A percentile compares a stretch with the other conserved stretches of the same genome.
Evolutionary conservation across 129 eudicot species (phyloP).

Genomic region (Arctium lappa): DNA sequence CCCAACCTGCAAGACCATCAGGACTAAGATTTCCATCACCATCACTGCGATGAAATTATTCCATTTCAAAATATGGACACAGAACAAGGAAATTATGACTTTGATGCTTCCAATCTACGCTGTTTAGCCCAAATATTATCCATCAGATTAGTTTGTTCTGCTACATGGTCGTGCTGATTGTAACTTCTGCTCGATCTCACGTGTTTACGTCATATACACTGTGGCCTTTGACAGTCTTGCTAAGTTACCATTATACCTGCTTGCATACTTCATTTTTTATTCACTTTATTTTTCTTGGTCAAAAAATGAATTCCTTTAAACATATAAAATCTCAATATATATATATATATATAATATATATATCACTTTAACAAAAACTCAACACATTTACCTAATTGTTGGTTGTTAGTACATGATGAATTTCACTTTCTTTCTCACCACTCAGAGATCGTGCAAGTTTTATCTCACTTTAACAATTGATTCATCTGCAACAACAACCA

Average conservation of each 20-base stretch:
- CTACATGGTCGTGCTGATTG: background rate
- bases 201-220: background rate
- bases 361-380: background rate
- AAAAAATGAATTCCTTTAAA: background rate
- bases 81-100: constrained; percentile 27
- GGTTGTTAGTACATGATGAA: background rate
- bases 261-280: background rate
- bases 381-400: background rate
- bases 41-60: constrained; percentile 46
- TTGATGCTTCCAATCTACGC: constrained; percentile 78
- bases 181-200: background rate
- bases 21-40: constrained; percentile 96
- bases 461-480: constrained; percentile 63
- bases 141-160: constrained; percentile 60
- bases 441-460: constrained; percentile 10
- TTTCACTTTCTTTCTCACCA: constrained; percentile 8
- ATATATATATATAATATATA: too few species aligned
- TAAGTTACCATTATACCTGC: background rate
- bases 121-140: constrained; percentile 96
- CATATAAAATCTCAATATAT: background rate
- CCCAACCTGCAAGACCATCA: constrained; percentile 58
- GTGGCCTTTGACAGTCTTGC: background rate
- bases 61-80: background rate
- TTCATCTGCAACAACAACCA: constrained; percentile 42
- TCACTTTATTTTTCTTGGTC: background rate